Conservation (phyloP, 169 alveolate species). For the Perkinsus olseni region DNA sequence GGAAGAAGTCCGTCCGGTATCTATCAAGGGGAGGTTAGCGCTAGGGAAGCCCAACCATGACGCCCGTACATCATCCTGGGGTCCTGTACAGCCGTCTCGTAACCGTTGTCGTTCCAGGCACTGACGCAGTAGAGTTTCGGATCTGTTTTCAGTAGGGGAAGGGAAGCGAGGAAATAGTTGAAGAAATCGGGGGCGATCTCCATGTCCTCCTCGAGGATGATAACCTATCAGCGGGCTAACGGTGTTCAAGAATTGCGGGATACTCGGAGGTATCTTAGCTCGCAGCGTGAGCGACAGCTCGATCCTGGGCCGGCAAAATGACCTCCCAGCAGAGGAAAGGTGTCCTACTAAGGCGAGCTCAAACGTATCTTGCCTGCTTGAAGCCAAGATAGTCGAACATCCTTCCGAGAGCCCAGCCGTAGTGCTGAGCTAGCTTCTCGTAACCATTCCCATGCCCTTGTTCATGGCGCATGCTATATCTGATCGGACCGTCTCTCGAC, state of each 20-base stretch:
- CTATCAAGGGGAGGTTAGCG: not conserved
- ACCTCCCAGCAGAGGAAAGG: not conserved
- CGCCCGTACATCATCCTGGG: not conserved
- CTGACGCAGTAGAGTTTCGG: not conserved
- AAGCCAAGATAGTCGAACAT: not conserved
- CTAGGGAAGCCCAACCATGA: not conserved
- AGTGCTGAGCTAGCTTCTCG: not conserved
- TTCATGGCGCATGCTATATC: not conserved
- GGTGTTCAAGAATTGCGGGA: not conserved
- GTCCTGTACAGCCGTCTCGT: not conserved
- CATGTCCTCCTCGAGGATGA: not conserved
- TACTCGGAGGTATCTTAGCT: not conserved
- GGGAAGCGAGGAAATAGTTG: not conserved
- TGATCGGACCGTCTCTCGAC: not conserved
- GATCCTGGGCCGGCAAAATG: not conserved
- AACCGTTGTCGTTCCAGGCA: constrained; percentile 7
- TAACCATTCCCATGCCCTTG: not conserved
- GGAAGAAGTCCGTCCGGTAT: not conserved
- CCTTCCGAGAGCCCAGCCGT: not conserved
- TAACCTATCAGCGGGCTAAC: too few species aligned
- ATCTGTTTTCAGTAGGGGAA: not conserved
- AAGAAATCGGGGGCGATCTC: not conserved
- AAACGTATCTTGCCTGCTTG: not conserved
- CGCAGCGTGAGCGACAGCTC: not conserved
- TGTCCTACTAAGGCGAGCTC: not conserved